These are phyloP conservation scores for Glonium stellatum DNA, from an alignment of 495 filamentous ascomycete species.

Conservation along the genomic window DNA sequence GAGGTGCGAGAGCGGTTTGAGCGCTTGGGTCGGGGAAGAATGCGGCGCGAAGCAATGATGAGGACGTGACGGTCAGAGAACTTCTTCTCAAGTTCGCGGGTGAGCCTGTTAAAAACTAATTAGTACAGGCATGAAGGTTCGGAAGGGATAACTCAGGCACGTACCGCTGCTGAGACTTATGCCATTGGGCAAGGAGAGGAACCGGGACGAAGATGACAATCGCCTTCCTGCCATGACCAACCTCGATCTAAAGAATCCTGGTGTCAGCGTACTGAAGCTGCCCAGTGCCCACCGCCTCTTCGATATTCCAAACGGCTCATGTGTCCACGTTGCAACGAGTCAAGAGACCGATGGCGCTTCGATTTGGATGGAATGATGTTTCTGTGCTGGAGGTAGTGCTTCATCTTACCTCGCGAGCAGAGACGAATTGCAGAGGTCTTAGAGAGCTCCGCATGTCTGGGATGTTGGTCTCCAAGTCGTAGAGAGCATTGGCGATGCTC, in stretches of 20 bases:
- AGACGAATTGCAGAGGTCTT: constrained; percentile 93
- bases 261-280: constrained; percentile 61
- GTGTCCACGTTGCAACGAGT: constrained; percentile 9
- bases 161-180: constrained; percentile 98
- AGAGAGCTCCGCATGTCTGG: constrained; percentile 88
- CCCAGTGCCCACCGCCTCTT: constrained; percentile 52
- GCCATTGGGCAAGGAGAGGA: constrained; percentile 88
- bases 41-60: constrained; percentile 96
- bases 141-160: constrained; percentile 24
- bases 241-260: constrained; percentile 78
- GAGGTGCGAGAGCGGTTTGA: constrained; percentile 86
- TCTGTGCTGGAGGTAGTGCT: constrained; percentile 19
- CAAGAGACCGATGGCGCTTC: constrained; percentile 9
- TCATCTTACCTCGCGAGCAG: constrained; percentile 91
- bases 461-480: constrained; percentile 96
- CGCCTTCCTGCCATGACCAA: constrained; percentile 99
- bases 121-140: constrained; percentile 5
- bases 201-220: constrained; percentile 99
- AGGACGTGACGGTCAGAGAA: constrained; percentile 99
- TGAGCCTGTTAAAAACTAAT: constrained; percentile 57
- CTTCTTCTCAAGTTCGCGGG: constrained; percentile 99
- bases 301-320: constrained; percentile 32
- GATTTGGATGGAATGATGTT: constrained; percentile 7
- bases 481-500: constrained; percentile 88
- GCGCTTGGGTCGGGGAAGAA: constrained; percentile 95